Evolutionary conservation across 257 asterid genomes (phyloP).

Genomic region (Solanum sejunctum): DNA sequence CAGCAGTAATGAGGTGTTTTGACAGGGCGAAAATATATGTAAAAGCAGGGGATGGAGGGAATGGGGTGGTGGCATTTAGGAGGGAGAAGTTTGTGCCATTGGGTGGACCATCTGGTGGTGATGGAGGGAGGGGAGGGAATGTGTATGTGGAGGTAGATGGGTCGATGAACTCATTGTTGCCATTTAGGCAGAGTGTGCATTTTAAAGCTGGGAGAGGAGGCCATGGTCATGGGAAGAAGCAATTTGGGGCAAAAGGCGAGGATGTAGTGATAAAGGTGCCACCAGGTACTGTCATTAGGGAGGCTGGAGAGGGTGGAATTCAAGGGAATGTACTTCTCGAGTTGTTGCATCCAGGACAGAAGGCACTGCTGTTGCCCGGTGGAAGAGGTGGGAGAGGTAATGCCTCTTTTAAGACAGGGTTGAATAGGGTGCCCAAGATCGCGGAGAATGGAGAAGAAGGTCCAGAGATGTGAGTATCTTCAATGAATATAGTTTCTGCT

Average conservation of each 20-base stretch:
- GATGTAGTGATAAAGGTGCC: slow-evolving; percentile 77
- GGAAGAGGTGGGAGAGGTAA: slow-evolving; percentile 98
- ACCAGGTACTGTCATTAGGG: slow-evolving; percentile 80
- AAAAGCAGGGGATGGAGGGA: slow-evolving; percentile 91
- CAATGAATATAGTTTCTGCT: neutral
- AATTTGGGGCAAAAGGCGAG: slow-evolving; percentile 72
- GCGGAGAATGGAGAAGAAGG: slow-evolving; percentile 98
- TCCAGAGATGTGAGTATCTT: slow-evolving; percentile 55
- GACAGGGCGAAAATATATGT: slow-evolving; percentile 74
- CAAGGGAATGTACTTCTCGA: slow-evolving; percentile 49
- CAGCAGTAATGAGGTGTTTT: slow-evolving; percentile 96
- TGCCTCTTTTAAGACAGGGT: slow-evolving; percentile 68
- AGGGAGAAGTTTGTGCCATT: slow-evolving; percentile 88
- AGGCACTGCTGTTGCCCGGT: slow-evolving; percentile 71
- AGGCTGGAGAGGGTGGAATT: slow-evolving; percentile 32
- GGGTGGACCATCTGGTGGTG: slow-evolving; percentile 98
- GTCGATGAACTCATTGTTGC: slow-evolving; percentile 74
- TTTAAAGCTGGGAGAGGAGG: slow-evolving; percentile 79
- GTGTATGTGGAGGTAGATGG: slow-evolving; percentile 69
- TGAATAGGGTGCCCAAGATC: slow-evolving; percentile 79
- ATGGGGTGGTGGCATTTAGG: slow-evolving; percentile 89
- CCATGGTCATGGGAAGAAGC: slow-evolving; percentile 81
- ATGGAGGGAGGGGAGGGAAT: slow-evolving; percentile 97
- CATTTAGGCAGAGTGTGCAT: slow-evolving; percentile 77
- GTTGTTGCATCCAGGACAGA: slow-evolving; percentile 68